Evolutionary conservation across 1,284 basidiomycete genomes (phyloP), one percentile per base, ranked within the genome.

Genomic region (Tremellales sp.): DNA sequence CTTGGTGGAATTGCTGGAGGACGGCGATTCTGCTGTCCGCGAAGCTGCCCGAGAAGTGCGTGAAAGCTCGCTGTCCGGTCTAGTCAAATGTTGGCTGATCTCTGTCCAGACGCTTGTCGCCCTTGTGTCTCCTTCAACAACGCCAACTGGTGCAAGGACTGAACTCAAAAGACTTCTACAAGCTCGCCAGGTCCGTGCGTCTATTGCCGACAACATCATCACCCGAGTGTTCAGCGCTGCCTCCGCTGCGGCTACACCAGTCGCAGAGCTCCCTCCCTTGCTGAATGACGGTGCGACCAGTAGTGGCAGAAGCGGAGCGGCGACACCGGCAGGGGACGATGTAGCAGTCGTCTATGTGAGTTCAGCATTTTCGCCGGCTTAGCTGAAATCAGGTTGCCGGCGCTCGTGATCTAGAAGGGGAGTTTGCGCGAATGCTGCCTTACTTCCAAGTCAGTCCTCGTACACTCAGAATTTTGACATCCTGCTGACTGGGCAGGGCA

Each of bases 111-210:
- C 89, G 0, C 80, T 92, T 42, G 81, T 96, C 13, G 82, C 86
- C 53, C 80, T 98, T 40, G 92, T 97, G 64, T 84, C 87, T 0
- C 85, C 85, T 11, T 81, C 87, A 1, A 81, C 81, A 1, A 86
- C 89, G 6, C 84, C 86, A 0, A 84, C 93, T 60, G 84, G 84
- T 7, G 94, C 93, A 3, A 84, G 89, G 43, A 82, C 89, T 0
- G 93, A 97, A 68, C 78, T 98, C 46, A 97, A 97, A 77, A 92
- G 89, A 67, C 87, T 92, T 67, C 80, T 98, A 78, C 74, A 82
- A 2, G 87, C 86, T 68, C 86, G 87, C 69, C 81, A 81, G 43
- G 87, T 94, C 29, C 81, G 91, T 40, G 96, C 94, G 73, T 82
- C 84, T 5, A 92, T 93, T 35, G 67, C 73, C 8, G 79, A 81